These are phyloP conservation scores for Tetrahymena thermophila DNA, from an alignment of 73 alveolate species.

Conservation along the genomic window DNA sequence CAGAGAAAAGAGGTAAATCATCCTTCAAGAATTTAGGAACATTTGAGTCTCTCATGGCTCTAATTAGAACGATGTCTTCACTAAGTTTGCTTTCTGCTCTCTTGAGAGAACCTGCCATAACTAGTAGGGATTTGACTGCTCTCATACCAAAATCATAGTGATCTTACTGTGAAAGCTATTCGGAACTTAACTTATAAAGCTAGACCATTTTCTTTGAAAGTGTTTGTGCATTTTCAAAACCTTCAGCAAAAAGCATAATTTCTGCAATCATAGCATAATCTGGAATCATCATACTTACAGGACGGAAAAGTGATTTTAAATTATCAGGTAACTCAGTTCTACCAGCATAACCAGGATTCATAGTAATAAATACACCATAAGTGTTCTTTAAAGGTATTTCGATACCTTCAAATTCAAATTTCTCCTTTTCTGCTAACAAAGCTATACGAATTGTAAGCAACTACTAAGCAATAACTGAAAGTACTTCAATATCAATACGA, in stretches of 20 bases:
- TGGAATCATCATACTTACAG: slow-evolving; percentile 97
- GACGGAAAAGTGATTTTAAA: slow-evolving; percentile 84
- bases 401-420: slow-evolving; percentile 68
- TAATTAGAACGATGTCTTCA: slow-evolving; percentile 69
- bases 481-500: slow-evolving; percentile 60
- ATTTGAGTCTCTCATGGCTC: slow-evolving; percentile 74
- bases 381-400: slow-evolving; percentile 71
- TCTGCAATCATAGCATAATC: slow-evolving; percentile 94
- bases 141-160: slow-evolving; percentile 98
- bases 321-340: slow-evolving; percentile 98
- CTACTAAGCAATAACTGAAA: slow-evolving; percentile 63
- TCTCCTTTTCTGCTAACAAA: slow-evolving; percentile 25
- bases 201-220: slow-evolving; percentile 83
- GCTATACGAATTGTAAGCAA: slow-evolving; percentile 33
- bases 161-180: slow-evolving; percentile 87
- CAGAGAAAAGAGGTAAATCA: slow-evolving; percentile 77
- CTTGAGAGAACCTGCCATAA: slow-evolving; percentile 95
- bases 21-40: slow-evolving; percentile 74
- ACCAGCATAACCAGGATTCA: slow-evolving; percentile 98
- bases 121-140: slow-evolving; percentile 94
- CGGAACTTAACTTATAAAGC: slow-evolving; percentile 72
- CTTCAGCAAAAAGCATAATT: slow-evolving; percentile 93
- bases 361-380: slow-evolving; percentile 92
- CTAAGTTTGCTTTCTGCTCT: slow-evolving; percentile 71
- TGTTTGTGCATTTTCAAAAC: slow-evolving; percentile 85